Percentiles rank a stretch among this genome's conserved stretches.
These are phyloP conservation scores for Puccinia hordei DNA, from an alignment of 1,284 basidiomycete genomes.

Conservation along the genomic window DNA sequence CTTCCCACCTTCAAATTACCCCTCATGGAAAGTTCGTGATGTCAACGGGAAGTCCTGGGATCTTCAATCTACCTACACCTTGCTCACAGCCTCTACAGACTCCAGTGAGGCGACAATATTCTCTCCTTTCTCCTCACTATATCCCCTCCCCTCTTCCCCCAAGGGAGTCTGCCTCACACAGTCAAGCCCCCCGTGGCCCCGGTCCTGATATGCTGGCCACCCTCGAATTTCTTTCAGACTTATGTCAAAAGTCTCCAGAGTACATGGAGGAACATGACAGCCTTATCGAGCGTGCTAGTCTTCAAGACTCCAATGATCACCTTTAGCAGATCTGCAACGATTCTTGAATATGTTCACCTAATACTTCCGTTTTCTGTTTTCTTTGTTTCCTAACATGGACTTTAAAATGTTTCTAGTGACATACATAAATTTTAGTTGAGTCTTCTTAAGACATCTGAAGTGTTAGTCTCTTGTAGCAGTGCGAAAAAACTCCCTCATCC, in stretches of 20 bases:
- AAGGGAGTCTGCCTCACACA: neutral
- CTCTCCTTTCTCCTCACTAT: neutral
- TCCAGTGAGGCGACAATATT: neutral
- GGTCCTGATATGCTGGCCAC: slow-evolving; percentile 18
- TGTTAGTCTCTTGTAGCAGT: too few species aligned
- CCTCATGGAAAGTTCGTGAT: neutral
- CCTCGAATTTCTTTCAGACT: slow-evolving; percentile 17
- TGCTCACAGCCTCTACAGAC: neutral
- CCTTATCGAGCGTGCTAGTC: neutral
- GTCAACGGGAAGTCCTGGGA: slow-evolving; percentile 14
- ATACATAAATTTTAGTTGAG: too few species aligned
- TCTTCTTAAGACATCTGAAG: too few species aligned
- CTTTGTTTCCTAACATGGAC: too few species aligned
- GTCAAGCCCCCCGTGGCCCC: slow-evolving; percentile 12
- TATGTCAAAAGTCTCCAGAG: neutral
- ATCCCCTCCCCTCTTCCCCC: slow-evolving; percentile 8
- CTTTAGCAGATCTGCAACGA: too few species aligned
- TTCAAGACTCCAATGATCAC: neutral
- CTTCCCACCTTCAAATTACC: neutral
- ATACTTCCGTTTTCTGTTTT: too few species aligned
- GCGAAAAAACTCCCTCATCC: too few species aligned
- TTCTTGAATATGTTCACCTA: too few species aligned
- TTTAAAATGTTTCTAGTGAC: too few species aligned
- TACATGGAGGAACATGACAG: neutral
- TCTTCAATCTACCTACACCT: neutral